Percentiles rank a stretch among this genome's conserved stretches.
Evolutionary conservation across 176 grass and related monocot genomes (phyloP).

Genomic region (Eremochloa ophiuroides): DNA sequence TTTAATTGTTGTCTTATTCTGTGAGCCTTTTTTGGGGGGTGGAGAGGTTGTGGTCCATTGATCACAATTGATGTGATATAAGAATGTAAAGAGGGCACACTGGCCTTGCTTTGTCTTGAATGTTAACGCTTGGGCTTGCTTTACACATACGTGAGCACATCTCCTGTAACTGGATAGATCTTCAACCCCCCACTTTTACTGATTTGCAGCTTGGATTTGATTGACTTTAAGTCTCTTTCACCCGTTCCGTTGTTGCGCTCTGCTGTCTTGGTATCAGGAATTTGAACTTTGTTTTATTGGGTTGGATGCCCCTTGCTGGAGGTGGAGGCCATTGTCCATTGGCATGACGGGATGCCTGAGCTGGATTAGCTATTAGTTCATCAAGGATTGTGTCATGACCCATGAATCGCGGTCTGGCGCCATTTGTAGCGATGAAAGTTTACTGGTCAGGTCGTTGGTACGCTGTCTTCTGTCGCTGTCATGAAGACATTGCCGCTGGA

Average conservation of each 20-base stretch:
- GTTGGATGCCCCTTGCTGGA: conserved; percentile 7
- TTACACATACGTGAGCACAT: background rate
- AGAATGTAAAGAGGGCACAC: background rate
- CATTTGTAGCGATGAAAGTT: background rate
- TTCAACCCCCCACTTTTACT: background rate
- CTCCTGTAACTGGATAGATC: background rate
- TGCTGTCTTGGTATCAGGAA: background rate
- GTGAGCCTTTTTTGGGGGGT: background rate
- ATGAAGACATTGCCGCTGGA: background rate
- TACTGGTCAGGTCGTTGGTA: background rate
- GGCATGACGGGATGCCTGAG: background rate
- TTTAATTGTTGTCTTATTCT: background rate
- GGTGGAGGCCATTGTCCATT: background rate
- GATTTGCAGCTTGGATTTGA: background rate
- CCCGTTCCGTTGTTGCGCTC: background rate
- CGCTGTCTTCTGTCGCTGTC: background rate
- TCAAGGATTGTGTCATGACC: background rate
- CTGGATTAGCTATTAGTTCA: background rate
- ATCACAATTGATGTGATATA: background rate
- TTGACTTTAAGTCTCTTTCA: conserved; percentile 21
- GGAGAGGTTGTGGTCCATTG: background rate
- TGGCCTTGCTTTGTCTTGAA: background rate
- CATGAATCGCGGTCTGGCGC: background rate
- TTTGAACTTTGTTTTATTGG: background rate
- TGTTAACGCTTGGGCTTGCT: background rate